A percentile compares a stretch with the other conserved stretches of the same genome.
Conservation (phyloP, 2,329 filamentous ascomycete species). For the Monilinia polystroma region DNA sequence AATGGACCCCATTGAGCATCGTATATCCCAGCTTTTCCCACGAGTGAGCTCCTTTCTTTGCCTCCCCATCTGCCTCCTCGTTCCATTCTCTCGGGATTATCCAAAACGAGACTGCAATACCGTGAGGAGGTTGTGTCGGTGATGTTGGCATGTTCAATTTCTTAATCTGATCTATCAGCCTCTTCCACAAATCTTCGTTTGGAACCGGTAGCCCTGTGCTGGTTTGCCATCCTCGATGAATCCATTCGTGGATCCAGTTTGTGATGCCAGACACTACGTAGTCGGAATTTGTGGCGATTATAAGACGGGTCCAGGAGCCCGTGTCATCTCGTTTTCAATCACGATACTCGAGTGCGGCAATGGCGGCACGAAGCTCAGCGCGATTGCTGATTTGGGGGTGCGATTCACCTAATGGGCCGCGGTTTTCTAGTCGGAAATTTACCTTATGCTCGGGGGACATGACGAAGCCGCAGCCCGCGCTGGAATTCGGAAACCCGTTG, state of each 20-base stretch:
- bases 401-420: conserved; percentile 8
- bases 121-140: not conserved
- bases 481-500: not conserved
- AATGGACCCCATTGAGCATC: not conserved
- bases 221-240: conserved; percentile 47
- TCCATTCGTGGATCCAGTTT: conserved; percentile 46
- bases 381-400: conserved; percentile 50
- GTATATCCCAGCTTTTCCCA: not conserved
- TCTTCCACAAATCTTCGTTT: conserved; percentile 39
- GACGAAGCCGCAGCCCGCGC: not conserved
- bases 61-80: not conserved
- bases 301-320: conserved; percentile 45
- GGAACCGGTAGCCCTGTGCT: conserved; percentile 42
- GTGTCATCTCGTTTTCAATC: not conserved
- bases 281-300: conserved; percentile 54
- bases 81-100: not conserved
- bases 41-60: not conserved
- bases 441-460: not conserved
- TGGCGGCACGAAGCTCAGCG: conserved; percentile 55
- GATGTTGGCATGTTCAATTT: not conserved
- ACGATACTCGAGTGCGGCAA: conserved; percentile 47
- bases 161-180: not conserved
- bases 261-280: conserved; percentile 51
- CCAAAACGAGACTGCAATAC: not conserved
- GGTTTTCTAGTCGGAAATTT: conserved; percentile 23